Evolutionary conservation across 106 monocot genomes (phyloP), one percentile per base, ranked within the genome.

Genomic region (Alisma plantagoaquatica): DNA sequence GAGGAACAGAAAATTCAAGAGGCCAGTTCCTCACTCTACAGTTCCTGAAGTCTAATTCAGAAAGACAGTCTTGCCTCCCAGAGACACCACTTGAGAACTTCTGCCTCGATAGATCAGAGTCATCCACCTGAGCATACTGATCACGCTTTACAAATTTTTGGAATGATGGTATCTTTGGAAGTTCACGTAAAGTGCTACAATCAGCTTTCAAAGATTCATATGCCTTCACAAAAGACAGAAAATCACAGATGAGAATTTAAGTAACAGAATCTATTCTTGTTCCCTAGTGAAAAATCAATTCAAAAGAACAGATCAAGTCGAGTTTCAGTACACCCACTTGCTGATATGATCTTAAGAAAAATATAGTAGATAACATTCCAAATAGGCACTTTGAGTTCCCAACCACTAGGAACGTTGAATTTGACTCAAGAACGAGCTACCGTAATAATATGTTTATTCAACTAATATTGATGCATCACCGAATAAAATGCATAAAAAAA

Each of bases 111-210:
- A 66, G 31, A 35, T 93, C 93, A 61, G 63, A 74, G 44, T 87
- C 82, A 59, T 92, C 92, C 64, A 70, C 31, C 56, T 77, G 57
- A 2, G 49, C 17, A 68, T 73, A 61, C 16, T 92, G 63, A n/a
- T 88, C 81, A 46, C 88, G 83, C 44, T 74, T 84, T 15, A 73
- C 84, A 78, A 89, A 96, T 67, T 78, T 89, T 49, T 96, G 89
- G 26, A 96, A 96, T 45, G 88, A 89, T 59, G 89, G 89, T 80
- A 96, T 96, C 69, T 96, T 96, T 15, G 96, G 96, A 41, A 96
- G 96, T 38, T 89, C 89, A 10, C 58, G 67, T 28, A 69, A 58
- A 33, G 64, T 27, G 35, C 24, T 72, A 19, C 56, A 45, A 46
- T 84, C 80, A 70, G 77, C 75, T 76, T 89, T 89, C 29, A 73